These are phyloP conservation scores for Ogataea nitratoaversa DNA, from an alignment of 805 yeast species.

Conservation along the genomic window DNA sequence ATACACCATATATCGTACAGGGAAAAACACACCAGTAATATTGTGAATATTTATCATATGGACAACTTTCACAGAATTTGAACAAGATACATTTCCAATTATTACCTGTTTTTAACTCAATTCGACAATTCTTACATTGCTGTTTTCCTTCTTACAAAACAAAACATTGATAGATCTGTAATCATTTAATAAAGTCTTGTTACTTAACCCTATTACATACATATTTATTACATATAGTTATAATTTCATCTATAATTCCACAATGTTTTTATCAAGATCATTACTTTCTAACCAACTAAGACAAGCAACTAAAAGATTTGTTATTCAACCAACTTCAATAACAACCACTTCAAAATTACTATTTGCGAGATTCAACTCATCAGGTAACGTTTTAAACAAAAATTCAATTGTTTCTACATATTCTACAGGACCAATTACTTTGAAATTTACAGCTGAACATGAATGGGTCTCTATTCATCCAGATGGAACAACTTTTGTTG, in stretches of 20 bases:
- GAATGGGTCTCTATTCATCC: slow-evolving; percentile 90
- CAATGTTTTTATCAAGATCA: slow-evolving; percentile 3
- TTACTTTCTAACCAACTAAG: not conserved
- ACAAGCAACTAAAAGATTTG: not conserved
- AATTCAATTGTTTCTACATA: slow-evolving; percentile 27
- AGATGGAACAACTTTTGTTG: slow-evolving; percentile 80
- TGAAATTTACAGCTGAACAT: slow-evolving; percentile 82
- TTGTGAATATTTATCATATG: no score
- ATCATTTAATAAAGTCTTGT: no score
- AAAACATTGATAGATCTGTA: no score
- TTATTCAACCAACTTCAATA: not conserved
- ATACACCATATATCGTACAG: no score
- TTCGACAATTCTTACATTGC: no score
- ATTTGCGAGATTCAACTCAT: slow-evolving; percentile 19
- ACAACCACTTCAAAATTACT: not conserved
- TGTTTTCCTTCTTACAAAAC: no score
- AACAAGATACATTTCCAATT: no score
- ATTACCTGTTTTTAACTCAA: no score
- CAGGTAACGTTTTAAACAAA: slow-evolving; percentile 27
- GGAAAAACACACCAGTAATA: no score
- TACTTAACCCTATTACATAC: no score
- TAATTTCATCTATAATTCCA: not conserved
- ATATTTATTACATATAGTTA: no score
- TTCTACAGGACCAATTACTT: slow-evolving; percentile 41
- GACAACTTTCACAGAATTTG: no score